Evolutionary conservation across 208 protist genomes (phyloP), one percentile per base, ranked within the genome.

Genomic region (Crithidia sp.): DNA sequence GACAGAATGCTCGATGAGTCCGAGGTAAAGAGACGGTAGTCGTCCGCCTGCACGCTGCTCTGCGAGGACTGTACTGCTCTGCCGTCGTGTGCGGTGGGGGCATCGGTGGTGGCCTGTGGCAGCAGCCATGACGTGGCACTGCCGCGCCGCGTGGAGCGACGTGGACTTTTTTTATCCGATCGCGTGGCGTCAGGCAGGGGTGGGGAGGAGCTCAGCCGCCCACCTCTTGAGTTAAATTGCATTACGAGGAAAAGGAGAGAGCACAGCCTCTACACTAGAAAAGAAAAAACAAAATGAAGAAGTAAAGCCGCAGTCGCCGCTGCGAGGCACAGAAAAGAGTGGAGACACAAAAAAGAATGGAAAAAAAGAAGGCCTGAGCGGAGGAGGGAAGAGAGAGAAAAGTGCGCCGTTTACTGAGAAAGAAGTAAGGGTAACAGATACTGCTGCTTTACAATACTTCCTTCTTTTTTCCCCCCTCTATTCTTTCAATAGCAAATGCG

Each of bases 1-100:
- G 72, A 77, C 40, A 77, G 40, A 40, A 77, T 54, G 50, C 57
- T 77, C 17, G 58, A 77, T 13, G 72, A 67, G 28, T 50, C 47
- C 49, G 72, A 45, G 43, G 36, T 61, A 37, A 39, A 28, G 0
- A 64, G 13, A 13, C 49, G 50, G 43, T 72, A 65, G 50, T 78
- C 73, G 43, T 47, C 50, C 54, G 39, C 41, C 65, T 61, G 65
- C 39, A 40, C 65, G 13, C 65, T 70, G 65, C 36, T 61, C 14
- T 53, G 65, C 17, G 13, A 54, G 10, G 53, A 36, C 8, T 16
- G 41, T 0, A 14, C 39, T 2, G 41, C n/a, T 0, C 14, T 10
- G 47, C 62, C 70, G 52, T 58, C 57, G 8, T 36, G 28, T 6
- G 19, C 28, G 4, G 16, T 63, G 2, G 6, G 50, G 0, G 61